Evolutionary conservation across 768 basidiomycete species (phyloP), one percentile per base, ranked within the genome.

Genomic region (Hydnum rufescens): DNA sequence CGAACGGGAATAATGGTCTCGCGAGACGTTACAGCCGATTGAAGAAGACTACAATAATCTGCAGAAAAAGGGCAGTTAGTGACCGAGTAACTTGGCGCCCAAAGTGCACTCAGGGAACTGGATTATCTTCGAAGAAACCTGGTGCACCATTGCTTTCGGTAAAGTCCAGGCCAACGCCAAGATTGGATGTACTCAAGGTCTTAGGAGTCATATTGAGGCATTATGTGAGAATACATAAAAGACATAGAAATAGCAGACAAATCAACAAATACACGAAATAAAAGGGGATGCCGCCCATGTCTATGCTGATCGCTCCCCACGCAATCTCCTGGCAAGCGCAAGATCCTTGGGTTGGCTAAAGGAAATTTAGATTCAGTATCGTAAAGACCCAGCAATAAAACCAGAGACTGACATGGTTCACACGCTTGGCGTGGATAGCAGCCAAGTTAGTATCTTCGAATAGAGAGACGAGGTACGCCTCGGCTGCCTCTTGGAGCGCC

Each of bases 281-380:
- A 28, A 13, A 26, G 8, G n/a, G n/a, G n/a, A n/a, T n/a, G n/a
- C n/a, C n/a, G n/a, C n/a, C n/a, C n/a, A n/a, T n/a, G 30, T 16
- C 32, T 28, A 50, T 31, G 49, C 49, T 13, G 59, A 55, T 23
- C 84, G 76, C 71, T 86, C 85, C 61, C 85, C 85, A 56, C 85
- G 76, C 65, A 89, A 76, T 64, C 85, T 81, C 60, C 85, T 74
- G 56, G 85, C 85, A 55, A 89, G 73, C 32, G 84, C 83, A 49
- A 88, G 80, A 65, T 88, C 85, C 72, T 88, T 88, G 60, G 85
- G 85, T 74, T 84, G 82, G 32, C 49, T 50, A 25, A 5, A 26
- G 32, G 6, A 50, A 26, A 50, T 47, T 19, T 8, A 8, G 19
- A 8, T 19, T 8, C 8, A 39, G 19, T 19, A 39, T 39, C 8